Conservation (phyloP, 2,329 filamentous ascomycete species). For the Scedosporium apiospermum region DNA sequence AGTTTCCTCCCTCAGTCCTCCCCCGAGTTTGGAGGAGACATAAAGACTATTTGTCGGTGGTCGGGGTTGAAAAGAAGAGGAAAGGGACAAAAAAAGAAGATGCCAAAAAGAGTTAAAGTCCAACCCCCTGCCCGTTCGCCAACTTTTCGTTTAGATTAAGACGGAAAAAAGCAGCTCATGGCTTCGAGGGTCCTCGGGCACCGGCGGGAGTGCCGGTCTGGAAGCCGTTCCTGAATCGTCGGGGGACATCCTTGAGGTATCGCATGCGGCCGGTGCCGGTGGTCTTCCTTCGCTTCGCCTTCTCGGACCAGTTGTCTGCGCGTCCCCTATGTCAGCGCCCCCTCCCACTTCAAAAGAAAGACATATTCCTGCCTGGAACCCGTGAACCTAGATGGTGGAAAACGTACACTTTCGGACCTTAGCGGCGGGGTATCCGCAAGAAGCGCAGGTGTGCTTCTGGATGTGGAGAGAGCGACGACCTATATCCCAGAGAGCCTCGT, state of each 20-base stretch:
- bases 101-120: background rate
- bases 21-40: background rate
- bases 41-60: background rate
- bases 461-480: slow-evolving; percentile 96
- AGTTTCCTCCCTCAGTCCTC: background rate
- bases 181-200: slow-evolving; percentile 51
- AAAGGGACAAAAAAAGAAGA: background rate
- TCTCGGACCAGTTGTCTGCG: slow-evolving; percentile 98
- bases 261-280: slow-evolving; percentile 94
- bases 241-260: slow-evolving; percentile 84
- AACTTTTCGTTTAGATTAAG: slow-evolving; percentile 1
- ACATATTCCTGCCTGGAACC: background rate
- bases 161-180: background rate
- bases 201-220: slow-evolving; percentile 81
- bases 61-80: background rate
- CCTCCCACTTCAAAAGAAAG: background rate
- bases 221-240: slow-evolving; percentile 98
- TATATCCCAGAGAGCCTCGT: slow-evolving; percentile 23
- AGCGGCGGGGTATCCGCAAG: slow-evolving; percentile 93
- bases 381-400: background rate
- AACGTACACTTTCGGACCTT: slow-evolving; percentile 98
- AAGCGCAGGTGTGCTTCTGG: slow-evolving; percentile 97
- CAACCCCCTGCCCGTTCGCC: background rate
- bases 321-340: background rate
- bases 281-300: slow-evolving; percentile 99